phyloP scores from a whole-genome alignment of 495 filamentous ascomycete species.

The Daldinia childiae region DNA sequence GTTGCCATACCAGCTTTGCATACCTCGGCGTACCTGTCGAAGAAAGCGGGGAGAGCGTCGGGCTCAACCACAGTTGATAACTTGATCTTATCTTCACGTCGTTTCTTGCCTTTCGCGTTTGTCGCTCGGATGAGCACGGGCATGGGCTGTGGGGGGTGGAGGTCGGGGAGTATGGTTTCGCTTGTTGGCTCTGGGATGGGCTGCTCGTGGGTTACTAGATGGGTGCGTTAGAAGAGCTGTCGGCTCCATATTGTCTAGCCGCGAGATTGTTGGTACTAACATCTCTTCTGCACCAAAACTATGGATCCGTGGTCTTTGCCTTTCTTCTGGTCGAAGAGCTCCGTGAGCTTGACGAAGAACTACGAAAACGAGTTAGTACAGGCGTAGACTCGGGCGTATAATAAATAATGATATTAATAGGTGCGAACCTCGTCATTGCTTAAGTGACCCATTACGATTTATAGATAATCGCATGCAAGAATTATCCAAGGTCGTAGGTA shows the following conservation, averaged over 20 bases:
- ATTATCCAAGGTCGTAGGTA: not conserved
- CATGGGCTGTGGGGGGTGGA: conserved; percentile 63
- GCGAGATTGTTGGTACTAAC: conserved; percentile 53
- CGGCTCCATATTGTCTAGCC: conserved; percentile 13
- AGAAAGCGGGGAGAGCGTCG: conserved; percentile 81
- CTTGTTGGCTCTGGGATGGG: conserved; percentile 43
- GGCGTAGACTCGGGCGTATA: conserved; percentile 13
- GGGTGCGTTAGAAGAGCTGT: conserved; percentile 31
- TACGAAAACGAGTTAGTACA: conserved; percentile 50
- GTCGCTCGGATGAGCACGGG: conserved; percentile 86
- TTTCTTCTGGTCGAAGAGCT: conserved; percentile 76
- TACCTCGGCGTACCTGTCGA: conserved; percentile 85
- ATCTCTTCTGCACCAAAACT: conserved; percentile 85
- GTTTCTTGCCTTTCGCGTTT: conserved; percentile 71
- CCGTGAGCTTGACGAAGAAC: conserved; percentile 85
- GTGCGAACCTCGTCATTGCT: conserved; percentile 76
- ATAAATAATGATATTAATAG: not conserved
- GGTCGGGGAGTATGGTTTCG: conserved; percentile 60
- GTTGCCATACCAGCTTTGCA: conserved; percentile 86
- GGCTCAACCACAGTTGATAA: conserved; percentile 83
- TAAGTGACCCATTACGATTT: conserved; percentile 56
- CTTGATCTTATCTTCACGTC: conserved; percentile 70
- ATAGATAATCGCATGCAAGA: not conserved
- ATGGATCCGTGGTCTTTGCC: conserved; percentile 78
- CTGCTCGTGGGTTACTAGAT: conserved; percentile 49